Evolutionary conservation across 495 filamentous ascomycete genomes (phyloP), one percentile per base, ranked within the genome.

Genomic region (Penicillium subrubescens): DNA sequence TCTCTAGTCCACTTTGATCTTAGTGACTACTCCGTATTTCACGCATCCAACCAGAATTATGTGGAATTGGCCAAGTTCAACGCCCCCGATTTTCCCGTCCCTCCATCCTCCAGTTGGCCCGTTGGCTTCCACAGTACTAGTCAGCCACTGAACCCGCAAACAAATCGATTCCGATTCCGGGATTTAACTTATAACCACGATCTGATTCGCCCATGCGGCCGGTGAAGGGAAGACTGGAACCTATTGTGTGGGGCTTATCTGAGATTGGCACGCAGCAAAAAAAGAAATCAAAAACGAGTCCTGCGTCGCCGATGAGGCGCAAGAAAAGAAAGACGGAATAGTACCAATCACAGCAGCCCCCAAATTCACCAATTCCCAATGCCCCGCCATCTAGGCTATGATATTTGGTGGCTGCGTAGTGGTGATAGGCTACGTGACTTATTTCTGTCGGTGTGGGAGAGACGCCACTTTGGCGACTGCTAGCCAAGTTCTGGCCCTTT

Each of bases 191-290:
- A 21, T 48, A 23, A 17, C 0, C 43, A 31, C 25, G 48, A 12
- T 3, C 48, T 52, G 48, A 52, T 52, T 52, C 48, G 48, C 14
- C 48, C 23, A 5, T 15, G 25, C 14, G 17, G 23, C 48, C 44
- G 44, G 44, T 48, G 44, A 25, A 48, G 12, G 12, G 44, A 21
- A 12, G 44, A 19, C 7, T 0, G 41, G 19, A 27, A 7, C 4
- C 31, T 6, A 5, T 1, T 5, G 17, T 33, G 19, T 21, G 53
- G 53, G 53, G 8, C 53, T 56, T n/a, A 34, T 56, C 53, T 56
- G 43, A 59, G 54, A 59, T 65, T 62, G 54, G 58, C 58, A 50
- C 57, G 25, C 25, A 25, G 21, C 0, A 31, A 10, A 25, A 29
- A 17, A 27, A 15, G 17, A 7, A 50, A 27, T n/a, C n/a, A 12